These are phyloP conservation scores for Gossypium bickii DNA, from an alignment of 345 rosid species.

Conservation along the genomic window DNA sequence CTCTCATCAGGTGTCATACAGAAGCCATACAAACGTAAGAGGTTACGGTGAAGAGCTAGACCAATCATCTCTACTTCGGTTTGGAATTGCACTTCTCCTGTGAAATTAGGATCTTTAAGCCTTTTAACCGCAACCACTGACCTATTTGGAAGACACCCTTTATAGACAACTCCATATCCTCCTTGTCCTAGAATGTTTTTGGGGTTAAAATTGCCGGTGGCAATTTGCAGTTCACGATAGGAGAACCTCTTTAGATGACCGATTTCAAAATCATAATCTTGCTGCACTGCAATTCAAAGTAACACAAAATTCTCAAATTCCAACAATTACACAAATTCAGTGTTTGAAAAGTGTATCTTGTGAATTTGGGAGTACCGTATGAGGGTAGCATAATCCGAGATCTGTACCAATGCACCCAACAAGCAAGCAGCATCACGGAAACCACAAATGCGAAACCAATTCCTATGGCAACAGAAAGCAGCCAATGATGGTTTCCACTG, in stretches of 20 bases:
- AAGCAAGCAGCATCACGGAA: constrained; percentile 59
- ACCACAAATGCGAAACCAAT: constrained; percentile 61
- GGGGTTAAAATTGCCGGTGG: constrained; percentile 67
- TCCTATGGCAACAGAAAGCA: constrained; percentile 61
- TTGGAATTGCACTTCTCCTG: constrained; percentile 95
- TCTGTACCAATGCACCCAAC: constrained; percentile 79
- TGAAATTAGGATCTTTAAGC: constrained; percentile 78
- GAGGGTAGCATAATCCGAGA: constrained; percentile 53
- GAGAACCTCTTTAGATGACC: constrained; percentile 85
- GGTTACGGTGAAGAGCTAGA: constrained; percentile 86
- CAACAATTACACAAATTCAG: background rate
- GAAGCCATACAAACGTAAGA: constrained; percentile 79
- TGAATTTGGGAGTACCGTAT: constrained; percentile 42
- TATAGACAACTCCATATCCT: constrained; percentile 92
- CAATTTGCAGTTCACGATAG: constrained; percentile 72
- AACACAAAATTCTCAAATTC: constrained; percentile 1
- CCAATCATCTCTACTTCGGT: constrained; percentile 99
- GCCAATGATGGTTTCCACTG: constrained; percentile 45
- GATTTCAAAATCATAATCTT: constrained; percentile 81
- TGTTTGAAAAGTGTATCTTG: background rate
- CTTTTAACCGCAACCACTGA: constrained; percentile 83
- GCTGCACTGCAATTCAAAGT: constrained; percentile 56
- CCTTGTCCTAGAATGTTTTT: constrained; percentile 89
- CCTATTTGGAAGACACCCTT: constrained; percentile 78
- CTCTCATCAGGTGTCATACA: constrained; percentile 83